A percentile compares a stretch with the other conserved stretches of the same genome.
Evolutionary conservation across 2,329 filamentous ascomycete species (phyloP).

Genomic region (Venturia oleaginea): DNA sequence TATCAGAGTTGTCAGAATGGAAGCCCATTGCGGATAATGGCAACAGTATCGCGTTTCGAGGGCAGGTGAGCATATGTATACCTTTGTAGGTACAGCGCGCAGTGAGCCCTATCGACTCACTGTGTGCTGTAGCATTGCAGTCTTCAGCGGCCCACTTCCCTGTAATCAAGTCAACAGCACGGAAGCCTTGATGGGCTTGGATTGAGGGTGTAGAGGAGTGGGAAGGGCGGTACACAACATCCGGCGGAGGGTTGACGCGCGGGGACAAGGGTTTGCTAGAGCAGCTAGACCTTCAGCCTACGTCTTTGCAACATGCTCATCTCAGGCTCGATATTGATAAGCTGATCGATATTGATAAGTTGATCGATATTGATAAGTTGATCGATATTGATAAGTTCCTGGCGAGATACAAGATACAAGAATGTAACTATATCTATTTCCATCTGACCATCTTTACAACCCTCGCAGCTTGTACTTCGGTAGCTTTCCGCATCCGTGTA

Average conservation of each 20-base stretch:
- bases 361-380: too few species aligned
- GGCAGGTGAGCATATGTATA: background rate
- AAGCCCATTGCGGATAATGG: background rate
- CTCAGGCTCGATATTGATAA: background rate
- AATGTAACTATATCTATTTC: too few species aligned
- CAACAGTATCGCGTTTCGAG: background rate
- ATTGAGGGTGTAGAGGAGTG: background rate
- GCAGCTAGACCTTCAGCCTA: background rate
- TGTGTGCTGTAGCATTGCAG: slow-evolving; percentile 2
- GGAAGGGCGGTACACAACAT: background rate
- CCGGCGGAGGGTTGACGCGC: background rate
- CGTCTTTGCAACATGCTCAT: background rate
- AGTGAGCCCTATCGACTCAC: background rate
- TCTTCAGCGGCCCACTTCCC: background rate
- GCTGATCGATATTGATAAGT: too few species aligned
- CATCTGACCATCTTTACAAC: too few species aligned
- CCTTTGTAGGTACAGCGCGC: background rate
- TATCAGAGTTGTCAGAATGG: background rate
- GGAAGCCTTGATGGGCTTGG: background rate
- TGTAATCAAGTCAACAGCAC: background rate
- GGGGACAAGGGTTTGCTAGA: background rate
- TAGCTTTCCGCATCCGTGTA: background rate
- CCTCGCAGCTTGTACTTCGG: too few species aligned
- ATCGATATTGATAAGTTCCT: too few species aligned
- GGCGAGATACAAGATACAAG: too few species aligned